Base-by-base conservation (phyloP, 306 rosid species). In the Cicer cuneatum region DNA sequence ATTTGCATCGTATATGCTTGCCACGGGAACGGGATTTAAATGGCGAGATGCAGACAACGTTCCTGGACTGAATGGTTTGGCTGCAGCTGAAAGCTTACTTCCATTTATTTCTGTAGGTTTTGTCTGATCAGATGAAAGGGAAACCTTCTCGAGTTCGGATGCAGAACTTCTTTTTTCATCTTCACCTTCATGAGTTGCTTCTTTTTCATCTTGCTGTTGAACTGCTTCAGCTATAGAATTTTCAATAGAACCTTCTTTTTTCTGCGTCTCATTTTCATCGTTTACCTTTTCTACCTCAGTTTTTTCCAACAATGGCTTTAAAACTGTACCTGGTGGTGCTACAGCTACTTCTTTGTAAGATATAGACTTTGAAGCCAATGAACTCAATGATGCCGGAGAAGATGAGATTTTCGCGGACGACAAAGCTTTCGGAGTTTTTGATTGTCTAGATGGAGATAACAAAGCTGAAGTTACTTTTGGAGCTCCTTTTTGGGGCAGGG, bases 271-370 rank as follows among this genome's bases (percentile, higher is more conserved):
- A 35, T 79, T 80, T 82, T 87, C 92, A 37, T 84, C 72, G 38
- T 76, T 83, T 75, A 68, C 80, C 56, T 53, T 80, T 16, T 83
- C 83, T 33, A 33, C 74, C 58, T 83, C 93, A 43, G 67, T 66
- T 84, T 86, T 87, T 60, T 87, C 96, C 60, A 65, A 59, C 67
- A 79, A 59, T 18, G 90, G 91, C 88, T 85, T 86, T 72, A 87
- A 81, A 80, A 91, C 85, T 0, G 97, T 90, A 56, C 98, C 98
- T 56, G 98, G 97, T 8, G 97, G 96, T 65, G 98, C 95, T 81
- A 87, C 64, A 71, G 97, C 98, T 48, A 94, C 98, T 87, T 91
- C 95, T 87, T 94, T 94, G 94, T 94, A 94, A 46, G 98, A 90
- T 78, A 91, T 47, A 78, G 93, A 87, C 80, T 90, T 91, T 43